Evolutionary conservation across 2,329 filamentous ascomycete genomes (phyloP), one percentile per base, ranked within the genome.

Genomic region (Fusarium mundagurra): DNA sequence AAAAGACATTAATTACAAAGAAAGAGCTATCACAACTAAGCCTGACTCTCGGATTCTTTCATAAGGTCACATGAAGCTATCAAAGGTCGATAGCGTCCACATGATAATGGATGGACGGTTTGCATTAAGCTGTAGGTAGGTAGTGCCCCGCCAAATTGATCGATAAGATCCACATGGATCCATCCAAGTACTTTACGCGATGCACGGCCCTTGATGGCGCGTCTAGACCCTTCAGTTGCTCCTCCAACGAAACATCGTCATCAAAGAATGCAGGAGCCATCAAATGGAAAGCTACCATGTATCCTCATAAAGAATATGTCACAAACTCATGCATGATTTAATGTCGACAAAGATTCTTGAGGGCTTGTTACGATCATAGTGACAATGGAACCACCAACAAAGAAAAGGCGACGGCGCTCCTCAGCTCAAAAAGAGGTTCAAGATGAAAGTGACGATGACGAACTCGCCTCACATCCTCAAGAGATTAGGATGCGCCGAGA

Each of bases 301-400:
- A 41, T 50, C 22, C 17, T 27, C 14, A 34, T 27, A 31, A 45
- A 57, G 24, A 20, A 61, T 24, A 43, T 50, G 43, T 33, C 22
- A 20, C 39, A 34, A 65, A 45, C 31, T n/a, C 14, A 61, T 34
- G 22, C 34, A 36, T 20, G 33, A 41, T 38, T 36, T 31, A 31
- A 41, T 16, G 14, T 14, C 39, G 22, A 47, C 27, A 54, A 65
- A 57, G 31, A 36, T 24, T 22, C 33, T 17, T 10, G 34, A 18
- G 6, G 27, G 4, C 6, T 24, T 20, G 22, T 20, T 44, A 22
- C n/a, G 33, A 47, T 29, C n/a, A 50, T 36, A 38, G 58, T 34
- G 14, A 47, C 14, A 41, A 92, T 92, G 90, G 89, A 91, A 74
- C 87, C 86, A 38, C 86, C 87, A 22, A 77, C 84, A 55, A 94